These are phyloP conservation scores for Fusarium udum DNA, from an alignment of 2,329 filamentous ascomycete species.

Conservation along the genomic window DNA sequence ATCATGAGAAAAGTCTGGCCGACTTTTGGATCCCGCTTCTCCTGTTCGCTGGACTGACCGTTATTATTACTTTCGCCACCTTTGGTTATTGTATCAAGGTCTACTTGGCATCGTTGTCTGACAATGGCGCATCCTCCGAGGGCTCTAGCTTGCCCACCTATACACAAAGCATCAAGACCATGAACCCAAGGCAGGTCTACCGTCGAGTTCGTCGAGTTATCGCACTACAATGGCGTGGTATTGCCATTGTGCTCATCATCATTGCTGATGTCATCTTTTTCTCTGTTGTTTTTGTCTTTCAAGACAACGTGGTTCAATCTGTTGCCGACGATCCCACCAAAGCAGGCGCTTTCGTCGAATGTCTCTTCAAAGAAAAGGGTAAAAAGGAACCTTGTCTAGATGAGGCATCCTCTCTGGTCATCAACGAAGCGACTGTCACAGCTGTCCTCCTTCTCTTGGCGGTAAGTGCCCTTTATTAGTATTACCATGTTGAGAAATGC, in stretches of 20 bases:
- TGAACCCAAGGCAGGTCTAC: slow-evolving; percentile 88
- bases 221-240: slow-evolving; percentile 92
- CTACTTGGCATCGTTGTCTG: slow-evolving; percentile 84
- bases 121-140: slow-evolving; percentile 75
- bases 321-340: slow-evolving; percentile 62
- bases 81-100: slow-evolving; percentile 95
- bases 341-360: slow-evolving; percentile 74
- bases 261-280: slow-evolving; percentile 94
- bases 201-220: slow-evolving; percentile 86
- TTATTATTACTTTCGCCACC: slow-evolving; percentile 84
- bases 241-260: slow-evolving; percentile 89
- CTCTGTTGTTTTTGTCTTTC: slow-evolving; percentile 86
- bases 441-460: slow-evolving; percentile 85
- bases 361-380: slow-evolving; percentile 65
- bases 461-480: slow-evolving; percentile 58
- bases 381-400: slow-evolving; percentile 74
- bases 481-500: not conserved
- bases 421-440: slow-evolving; percentile 79
- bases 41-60: slow-evolving; percentile 77
- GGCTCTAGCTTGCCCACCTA: slow-evolving; percentile 76
- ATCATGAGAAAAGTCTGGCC: slow-evolving; percentile 82
- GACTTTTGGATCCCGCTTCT: slow-evolving; percentile 92
- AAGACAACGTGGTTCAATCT: slow-evolving; percentile 76
- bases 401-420: slow-evolving; percentile 68
- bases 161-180: slow-evolving; percentile 76